Conservation (phyloP, 148 eudicot genomes). For the Rhododendron mucronatum region DNA sequence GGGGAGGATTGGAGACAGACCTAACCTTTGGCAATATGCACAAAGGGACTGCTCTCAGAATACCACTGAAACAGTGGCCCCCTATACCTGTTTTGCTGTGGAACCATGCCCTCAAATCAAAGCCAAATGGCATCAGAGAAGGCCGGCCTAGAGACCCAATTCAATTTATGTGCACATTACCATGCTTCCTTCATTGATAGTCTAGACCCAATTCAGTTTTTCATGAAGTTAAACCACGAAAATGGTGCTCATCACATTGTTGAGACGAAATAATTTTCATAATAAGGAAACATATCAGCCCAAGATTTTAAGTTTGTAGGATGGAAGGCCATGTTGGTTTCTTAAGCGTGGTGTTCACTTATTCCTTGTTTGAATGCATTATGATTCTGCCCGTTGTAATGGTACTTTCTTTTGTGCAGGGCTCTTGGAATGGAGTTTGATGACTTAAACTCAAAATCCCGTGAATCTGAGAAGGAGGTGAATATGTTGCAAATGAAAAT, state of each 20-base stretch:
- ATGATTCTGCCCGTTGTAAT: neutral
- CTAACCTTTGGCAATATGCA: too few species aligned
- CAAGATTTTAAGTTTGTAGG: neutral
- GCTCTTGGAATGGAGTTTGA: constrained; percentile 48
- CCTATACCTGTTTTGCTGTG: too few species aligned
- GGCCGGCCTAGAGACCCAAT: too few species aligned
- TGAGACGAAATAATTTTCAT: neutral
- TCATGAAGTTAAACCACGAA: neutral
- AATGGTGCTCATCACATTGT: neutral
- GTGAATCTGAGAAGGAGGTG: constrained; percentile 84
- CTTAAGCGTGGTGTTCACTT: neutral
- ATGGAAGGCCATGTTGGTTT: constrained; percentile 4
- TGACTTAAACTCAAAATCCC: constrained; percentile 59
- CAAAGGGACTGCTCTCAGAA: too few species aligned
- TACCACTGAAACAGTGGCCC: too few species aligned
- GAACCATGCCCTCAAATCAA: too few species aligned
- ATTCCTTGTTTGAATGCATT: neutral
- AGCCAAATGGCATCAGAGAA: too few species aligned
- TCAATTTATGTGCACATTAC: too few species aligned
- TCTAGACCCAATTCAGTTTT: too few species aligned
- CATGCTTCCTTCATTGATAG: too few species aligned
- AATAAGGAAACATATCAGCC: neutral
- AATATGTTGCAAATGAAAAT: constrained; percentile 61
- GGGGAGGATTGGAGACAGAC: too few species aligned
- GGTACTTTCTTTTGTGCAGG: constrained; percentile 33